phyloP scores from a whole-genome alignment of 441 rosid genomes.

The Pelargonium fulgidum region DNA sequence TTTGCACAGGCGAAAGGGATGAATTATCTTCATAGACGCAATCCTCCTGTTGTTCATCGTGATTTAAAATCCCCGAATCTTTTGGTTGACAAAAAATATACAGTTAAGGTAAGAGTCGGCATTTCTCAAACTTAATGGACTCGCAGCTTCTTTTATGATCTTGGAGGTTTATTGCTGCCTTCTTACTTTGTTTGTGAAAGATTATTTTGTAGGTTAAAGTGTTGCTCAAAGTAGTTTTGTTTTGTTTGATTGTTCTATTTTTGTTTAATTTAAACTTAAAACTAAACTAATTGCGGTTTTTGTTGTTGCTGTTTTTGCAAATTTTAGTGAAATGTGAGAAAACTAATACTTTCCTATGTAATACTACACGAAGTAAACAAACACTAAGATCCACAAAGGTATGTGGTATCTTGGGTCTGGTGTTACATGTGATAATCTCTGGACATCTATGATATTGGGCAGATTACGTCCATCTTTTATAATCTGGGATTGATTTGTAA shows the following conservation, averaged over 20 bases:
- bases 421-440: neutral
- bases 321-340: neutral
- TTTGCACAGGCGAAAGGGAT: constrained; percentile 86
- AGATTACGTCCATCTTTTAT: no score
- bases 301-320: neutral
- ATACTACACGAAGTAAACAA: neutral
- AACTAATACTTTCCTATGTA: neutral
- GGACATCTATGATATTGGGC: neutral
- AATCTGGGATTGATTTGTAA: no score
- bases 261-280: neutral
- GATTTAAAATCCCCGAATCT: constrained; percentile 97
- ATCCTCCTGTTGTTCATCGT: constrained; percentile 96
- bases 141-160: neutral
- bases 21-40: constrained; percentile 94
- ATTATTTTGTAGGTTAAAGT: neutral
- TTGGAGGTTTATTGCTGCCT: neutral
- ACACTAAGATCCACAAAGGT: neutral
- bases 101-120: constrained; percentile 62
- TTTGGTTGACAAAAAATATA: constrained; percentile 89
- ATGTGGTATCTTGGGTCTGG: neutral
- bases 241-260: neutral
- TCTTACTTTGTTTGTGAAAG: neutral
- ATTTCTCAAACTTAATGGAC: neutral
- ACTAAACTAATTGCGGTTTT: neutral
- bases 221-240: neutral